Conservation (phyloP, 257 asterid species). For the Mentha longifolia region DNA sequence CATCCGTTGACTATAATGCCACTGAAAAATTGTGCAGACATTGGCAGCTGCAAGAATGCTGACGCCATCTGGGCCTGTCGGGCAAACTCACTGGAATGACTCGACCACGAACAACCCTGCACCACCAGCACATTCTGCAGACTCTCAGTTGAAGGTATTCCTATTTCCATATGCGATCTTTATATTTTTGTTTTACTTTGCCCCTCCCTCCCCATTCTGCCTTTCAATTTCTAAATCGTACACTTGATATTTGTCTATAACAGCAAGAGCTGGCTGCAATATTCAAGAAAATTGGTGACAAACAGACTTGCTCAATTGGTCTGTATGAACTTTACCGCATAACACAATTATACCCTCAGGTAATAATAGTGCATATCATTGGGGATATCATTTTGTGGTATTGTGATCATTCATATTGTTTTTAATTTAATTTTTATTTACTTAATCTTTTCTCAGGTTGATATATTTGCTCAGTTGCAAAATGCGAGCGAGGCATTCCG, state of each 20-base stretch:
- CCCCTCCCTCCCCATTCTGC: constrained; percentile 12
- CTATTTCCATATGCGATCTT: constrained; percentile 5
- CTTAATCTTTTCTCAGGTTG: constrained; percentile 66
- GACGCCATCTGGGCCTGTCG: constrained; percentile 90
- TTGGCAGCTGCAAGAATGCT: constrained; percentile 99
- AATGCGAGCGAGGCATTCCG: constrained; percentile 98
- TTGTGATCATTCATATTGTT: neutral
- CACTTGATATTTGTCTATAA: constrained; percentile 32
- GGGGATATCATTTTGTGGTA: constrained; percentile 3
- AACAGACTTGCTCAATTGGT: constrained; percentile 98
- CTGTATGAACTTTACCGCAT: constrained; percentile 93
- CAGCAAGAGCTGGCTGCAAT: constrained; percentile 99
- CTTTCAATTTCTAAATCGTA: neutral
- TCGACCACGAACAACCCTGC: constrained; percentile 78
- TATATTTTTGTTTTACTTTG: neutral
- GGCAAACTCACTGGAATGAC: constrained; percentile 98
- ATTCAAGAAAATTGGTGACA: constrained; percentile 98
- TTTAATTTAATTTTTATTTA: neutral
- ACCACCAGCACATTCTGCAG: constrained; percentile 86
- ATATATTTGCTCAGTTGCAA: constrained; percentile 93
- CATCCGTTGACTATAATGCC: constrained; percentile 6
- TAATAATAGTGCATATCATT: constrained; percentile 22
- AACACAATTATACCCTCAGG: constrained; percentile 97
- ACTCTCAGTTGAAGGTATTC: constrained; percentile 87
- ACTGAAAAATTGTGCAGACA: constrained; percentile 58